Evolutionary conservation across 768 basidiomycete genomes (phyloP).

Genomic region (Amylocystis lapponica): DNA sequence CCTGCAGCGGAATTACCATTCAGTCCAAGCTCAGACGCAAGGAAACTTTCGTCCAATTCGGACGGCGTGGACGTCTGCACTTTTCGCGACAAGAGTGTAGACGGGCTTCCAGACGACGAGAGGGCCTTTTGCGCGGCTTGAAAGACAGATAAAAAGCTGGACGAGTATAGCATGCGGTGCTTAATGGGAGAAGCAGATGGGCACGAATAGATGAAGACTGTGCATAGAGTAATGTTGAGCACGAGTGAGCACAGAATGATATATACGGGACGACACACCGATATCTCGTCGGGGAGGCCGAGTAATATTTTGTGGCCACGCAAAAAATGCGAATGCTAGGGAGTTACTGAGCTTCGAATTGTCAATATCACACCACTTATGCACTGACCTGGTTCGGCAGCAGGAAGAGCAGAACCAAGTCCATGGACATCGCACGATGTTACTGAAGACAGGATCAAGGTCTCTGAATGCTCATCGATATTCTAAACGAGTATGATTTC

Average conservation of each 20-base stretch:
- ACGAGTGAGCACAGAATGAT: background rate
- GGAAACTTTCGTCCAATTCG: conserved; percentile 61
- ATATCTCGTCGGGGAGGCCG: conserved; percentile 49
- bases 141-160: conserved; percentile 53
- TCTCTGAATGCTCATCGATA: conserved; percentile 62
- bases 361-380: background rate
- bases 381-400: conserved; percentile 48
- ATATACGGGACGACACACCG: conserved; percentile 36
- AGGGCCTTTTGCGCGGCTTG: conserved; percentile 49
- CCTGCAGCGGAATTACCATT: conserved; percentile 6
- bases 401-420: conserved; percentile 46
- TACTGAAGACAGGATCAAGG: conserved; percentile 40
- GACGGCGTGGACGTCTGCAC: conserved; percentile 78
- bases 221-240: background rate
- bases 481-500: conserved; percentile 35
- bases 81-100: conserved; percentile 49
- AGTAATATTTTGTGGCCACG: conserved; percentile 46
- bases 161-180: conserved; percentile 85
- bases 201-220: conserved; percentile 92
- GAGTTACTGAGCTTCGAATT: conserved; percentile 1
- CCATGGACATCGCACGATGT: conserved; percentile 35
- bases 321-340: conserved; percentile 56
- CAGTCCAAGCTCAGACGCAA: conserved; percentile 53
- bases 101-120: conserved; percentile 29
- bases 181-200: conserved; percentile 78